These are phyloP conservation scores for Syzygium jambos DNA, from an alignment of 345 rosid genomes.

Conservation along the genomic window DNA sequence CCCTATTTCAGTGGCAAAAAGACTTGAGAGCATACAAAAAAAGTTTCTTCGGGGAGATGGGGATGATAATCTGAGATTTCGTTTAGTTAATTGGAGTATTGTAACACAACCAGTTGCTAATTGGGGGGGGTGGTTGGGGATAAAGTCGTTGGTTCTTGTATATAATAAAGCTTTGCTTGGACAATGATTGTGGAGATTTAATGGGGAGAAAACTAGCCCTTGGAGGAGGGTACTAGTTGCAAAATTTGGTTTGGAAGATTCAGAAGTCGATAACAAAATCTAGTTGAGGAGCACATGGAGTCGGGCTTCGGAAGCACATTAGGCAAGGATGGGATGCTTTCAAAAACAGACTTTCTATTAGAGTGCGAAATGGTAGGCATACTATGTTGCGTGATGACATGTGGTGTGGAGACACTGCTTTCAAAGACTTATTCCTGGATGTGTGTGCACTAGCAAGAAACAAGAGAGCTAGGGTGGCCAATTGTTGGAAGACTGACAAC, in stretches of 20 bases:
- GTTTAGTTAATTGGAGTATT: not conserved
- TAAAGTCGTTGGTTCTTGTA: not conserved
- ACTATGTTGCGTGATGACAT: not conserved
- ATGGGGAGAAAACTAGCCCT: not conserved
- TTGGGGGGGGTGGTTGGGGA: not conserved
- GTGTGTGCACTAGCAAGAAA: not conserved
- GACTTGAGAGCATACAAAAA: not conserved
- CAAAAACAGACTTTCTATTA: not conserved
- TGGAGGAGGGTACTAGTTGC: not conserved
- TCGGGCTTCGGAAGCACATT: not conserved
- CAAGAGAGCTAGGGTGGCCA: not conserved
- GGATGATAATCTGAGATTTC: not conserved
- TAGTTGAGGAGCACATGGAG: not conserved
- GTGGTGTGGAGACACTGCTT: not conserved
- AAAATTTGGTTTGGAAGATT: not conserved
- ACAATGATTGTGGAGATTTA: not conserved
- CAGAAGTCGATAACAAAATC: not conserved
- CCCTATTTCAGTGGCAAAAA: not conserved
- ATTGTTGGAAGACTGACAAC: not conserved
- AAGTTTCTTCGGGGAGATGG: not conserved
- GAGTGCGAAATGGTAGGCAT: not conserved
- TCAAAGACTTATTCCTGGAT: not conserved
- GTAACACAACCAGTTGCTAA: not conserved
- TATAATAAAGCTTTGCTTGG: not conserved
- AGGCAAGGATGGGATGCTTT: not conserved